A percentile compares a stretch with the other conserved stretches of the same genome.
Conservation (phyloP, 2,329 filamentous ascomycete species). For the Aspergillus sp. region DNA sequence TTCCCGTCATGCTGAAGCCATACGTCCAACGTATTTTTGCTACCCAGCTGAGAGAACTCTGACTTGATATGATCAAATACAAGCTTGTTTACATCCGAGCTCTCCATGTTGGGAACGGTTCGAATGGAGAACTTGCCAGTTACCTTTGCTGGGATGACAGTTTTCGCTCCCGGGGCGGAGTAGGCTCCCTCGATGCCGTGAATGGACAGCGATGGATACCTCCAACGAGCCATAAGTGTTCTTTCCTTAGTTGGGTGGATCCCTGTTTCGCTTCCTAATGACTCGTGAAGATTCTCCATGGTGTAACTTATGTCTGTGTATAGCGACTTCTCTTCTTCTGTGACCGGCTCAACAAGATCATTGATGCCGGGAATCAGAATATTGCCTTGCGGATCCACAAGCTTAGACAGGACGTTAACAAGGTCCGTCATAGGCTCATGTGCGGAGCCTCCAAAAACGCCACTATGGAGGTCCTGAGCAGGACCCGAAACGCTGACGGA, state of each 20-base stretch:
- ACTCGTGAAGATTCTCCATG: conserved; percentile 93
- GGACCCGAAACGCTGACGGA: conserved; percentile 86
- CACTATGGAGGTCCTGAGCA: conserved; percentile 90
- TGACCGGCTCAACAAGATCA: conserved; percentile 88
- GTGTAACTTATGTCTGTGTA: conserved; percentile 91
- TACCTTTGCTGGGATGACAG: conserved; percentile 97
- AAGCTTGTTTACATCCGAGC: conserved; percentile 78
- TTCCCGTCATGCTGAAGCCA: conserved; percentile 86
- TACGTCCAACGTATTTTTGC: conserved; percentile 87
- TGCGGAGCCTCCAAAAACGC: conserved; percentile 92
- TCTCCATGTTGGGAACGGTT: conserved; percentile 97
- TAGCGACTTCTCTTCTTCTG: conserved; percentile 79
- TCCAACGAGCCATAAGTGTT: conserved; percentile 94
- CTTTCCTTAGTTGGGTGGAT: conserved; percentile 86
- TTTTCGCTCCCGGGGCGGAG: conserved; percentile 91
- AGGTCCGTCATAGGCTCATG: conserved; percentile 99
- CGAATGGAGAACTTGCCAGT: conserved; percentile 98
- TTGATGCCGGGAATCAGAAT: conserved; percentile 92
- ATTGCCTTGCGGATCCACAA: conserved; percentile 88
- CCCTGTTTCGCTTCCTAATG: conserved; percentile 81
- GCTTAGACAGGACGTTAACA: conserved; percentile 72
- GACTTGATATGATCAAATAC: conserved; percentile 83
- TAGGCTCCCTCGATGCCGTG: conserved; percentile 96
- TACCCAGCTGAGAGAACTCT: conserved; percentile 80
- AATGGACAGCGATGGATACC: conserved; percentile 87